Conservation (phyloP, 352 stramenopile genomes). For the Phytophthora boehmeriae region DNA sequence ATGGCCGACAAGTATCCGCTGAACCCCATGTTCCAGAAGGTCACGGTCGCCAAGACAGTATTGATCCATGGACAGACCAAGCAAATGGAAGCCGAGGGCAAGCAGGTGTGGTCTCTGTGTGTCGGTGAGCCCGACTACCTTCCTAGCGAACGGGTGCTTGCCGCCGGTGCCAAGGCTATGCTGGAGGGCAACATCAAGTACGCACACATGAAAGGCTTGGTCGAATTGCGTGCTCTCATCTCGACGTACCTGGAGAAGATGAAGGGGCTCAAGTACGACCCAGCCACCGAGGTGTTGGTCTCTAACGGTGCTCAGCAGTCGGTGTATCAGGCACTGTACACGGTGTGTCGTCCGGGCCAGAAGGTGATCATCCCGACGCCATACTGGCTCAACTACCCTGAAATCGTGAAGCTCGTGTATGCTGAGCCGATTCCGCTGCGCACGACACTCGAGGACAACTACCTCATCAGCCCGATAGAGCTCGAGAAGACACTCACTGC, state of each 20-base stretch:
- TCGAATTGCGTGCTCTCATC: constrained; percentile 90
- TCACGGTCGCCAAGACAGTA: constrained; percentile 90
- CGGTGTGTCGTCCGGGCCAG: constrained; percentile 89
- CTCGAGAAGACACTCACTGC: constrained; percentile 74
- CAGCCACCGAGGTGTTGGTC: constrained; percentile 93
- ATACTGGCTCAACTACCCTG: constrained; percentile 97
- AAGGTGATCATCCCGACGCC: constrained; percentile 95
- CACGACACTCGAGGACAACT: constrained; percentile 90
- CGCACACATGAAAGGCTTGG: constrained; percentile 93
- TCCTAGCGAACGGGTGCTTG: constrained; percentile 87
- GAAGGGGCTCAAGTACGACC: constrained; percentile 92
- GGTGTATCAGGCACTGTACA: constrained; percentile 93
- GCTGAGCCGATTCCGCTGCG: constrained; percentile 91
- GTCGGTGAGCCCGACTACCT: constrained; percentile 97
- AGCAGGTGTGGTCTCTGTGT: constrained; percentile 92
- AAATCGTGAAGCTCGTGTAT: constrained; percentile 93
- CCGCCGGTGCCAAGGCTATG: constrained; percentile 79
- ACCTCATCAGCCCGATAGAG: constrained; percentile 84
- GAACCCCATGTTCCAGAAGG: constrained; percentile 83
- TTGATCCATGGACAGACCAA: constrained; percentile 96
- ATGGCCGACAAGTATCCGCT: constrained; percentile 70
- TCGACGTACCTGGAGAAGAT: constrained; percentile 85
- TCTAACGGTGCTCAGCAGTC: constrained; percentile 96
- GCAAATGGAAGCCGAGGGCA: constrained; percentile 93
- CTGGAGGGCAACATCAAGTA: constrained; percentile 91